phyloP scores from a whole-genome alignment of 257 asterid genomes.

The Solanum commersonii region DNA sequence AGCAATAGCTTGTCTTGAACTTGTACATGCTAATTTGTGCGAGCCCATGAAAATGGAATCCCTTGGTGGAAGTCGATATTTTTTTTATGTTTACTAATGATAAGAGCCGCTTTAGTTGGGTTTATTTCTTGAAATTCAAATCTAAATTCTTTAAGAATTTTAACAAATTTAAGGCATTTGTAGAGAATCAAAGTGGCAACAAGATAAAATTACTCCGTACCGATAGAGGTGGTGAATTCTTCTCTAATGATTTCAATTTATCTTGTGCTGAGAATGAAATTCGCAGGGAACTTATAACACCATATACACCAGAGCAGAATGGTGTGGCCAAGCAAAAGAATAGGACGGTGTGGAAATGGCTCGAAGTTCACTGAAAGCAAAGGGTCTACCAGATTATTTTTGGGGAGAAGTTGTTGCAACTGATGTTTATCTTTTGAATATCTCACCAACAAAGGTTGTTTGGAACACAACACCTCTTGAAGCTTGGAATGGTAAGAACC shows the following conservation, averaged over 20 bases:
- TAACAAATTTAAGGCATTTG: neutral
- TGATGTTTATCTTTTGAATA: neutral
- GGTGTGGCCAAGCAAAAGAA: neutral
- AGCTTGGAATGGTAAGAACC: too few species aligned
- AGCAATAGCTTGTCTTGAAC: neutral
- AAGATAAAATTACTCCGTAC: neutral
- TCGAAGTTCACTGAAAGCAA: neutral
- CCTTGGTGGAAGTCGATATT: neutral
- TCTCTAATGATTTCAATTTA: neutral
- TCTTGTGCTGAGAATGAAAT: neutral
- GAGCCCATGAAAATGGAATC: neutral
- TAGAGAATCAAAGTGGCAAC: neutral
- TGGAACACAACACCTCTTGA: too few species aligned
- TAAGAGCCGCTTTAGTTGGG: constrained; percentile 1
- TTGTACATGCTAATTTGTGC: neutral
- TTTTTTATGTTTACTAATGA: constrained; percentile 1
- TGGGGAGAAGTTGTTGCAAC: constrained; percentile 1
- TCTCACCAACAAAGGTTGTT: too few species aligned
- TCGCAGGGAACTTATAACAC: neutral
- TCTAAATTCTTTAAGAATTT: constrained; percentile 2
- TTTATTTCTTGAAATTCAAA: neutral
- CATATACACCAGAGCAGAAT: neutral
- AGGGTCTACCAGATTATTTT: neutral
- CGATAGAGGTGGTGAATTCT: constrained; percentile 11
- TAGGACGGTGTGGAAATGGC: constrained; percentile 6